phyloP scores from a whole-genome alignment of 106 monocot species.

The Allium fistulosum region DNA sequence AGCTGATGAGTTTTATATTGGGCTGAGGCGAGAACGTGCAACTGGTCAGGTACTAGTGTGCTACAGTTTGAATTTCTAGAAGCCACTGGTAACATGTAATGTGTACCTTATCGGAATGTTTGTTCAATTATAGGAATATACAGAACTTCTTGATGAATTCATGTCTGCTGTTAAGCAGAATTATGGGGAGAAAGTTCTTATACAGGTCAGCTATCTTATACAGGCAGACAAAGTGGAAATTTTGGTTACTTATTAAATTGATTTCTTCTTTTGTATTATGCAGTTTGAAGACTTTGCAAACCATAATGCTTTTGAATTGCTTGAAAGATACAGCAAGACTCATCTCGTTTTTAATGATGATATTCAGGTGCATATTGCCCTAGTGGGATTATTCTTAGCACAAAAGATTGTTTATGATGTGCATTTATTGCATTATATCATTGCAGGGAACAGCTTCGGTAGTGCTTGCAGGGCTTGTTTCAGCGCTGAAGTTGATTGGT shows the following conservation, averaged over 20 bases:
- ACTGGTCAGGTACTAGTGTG: slow-evolving; percentile 49
- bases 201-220: slow-evolving; percentile 41
- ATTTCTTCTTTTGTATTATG: not conserved
- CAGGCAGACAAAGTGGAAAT: not conserved
- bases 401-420: no score
- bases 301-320: slow-evolving; percentile 89
- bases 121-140: slow-evolving; percentile 52
- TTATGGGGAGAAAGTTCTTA: slow-evolving; percentile 80
- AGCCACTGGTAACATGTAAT: no score
- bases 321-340: slow-evolving; percentile 63
- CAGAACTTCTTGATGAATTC: slow-evolving; percentile 75
- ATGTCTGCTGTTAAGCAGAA: slow-evolving; percentile 90
- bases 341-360: slow-evolving; percentile 97
- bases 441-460: slow-evolving; percentile 97
- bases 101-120: no score
- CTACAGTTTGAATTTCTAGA: no score
- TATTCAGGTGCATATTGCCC: slow-evolving; percentile 51
- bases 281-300: slow-evolving; percentile 98
- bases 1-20: slow-evolving; percentile 84
- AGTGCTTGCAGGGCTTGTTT: slow-evolving; percentile 88
- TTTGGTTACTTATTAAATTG: not conserved
- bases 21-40: slow-evolving; percentile 70
- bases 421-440: not conserved
- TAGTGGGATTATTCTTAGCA: no score
- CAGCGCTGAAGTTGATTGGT: slow-evolving; percentile 75